Base-by-base conservation (phyloP, 495 filamentous ascomycete genomes). In the Aspergillus saccharolyticus region DNA sequence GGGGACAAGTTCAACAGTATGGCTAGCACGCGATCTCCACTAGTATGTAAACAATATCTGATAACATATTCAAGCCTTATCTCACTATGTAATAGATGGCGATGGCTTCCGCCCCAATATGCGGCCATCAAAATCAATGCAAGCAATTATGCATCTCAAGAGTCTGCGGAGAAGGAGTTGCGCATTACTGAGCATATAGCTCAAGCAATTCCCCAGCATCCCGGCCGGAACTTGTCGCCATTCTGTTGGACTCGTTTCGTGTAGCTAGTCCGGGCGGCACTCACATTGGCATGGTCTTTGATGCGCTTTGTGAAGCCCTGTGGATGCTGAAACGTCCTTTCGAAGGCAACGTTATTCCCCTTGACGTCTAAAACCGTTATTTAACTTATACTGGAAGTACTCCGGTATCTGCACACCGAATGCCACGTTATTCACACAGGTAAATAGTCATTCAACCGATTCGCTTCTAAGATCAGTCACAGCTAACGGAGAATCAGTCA, bases 1-100 rank as follows among this genome's bases (percentile, higher is more conserved):
- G 63, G 78, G 77, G 2, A 61, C 65, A 6, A 62, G 49, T 30
- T 80, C 77, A 9, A 80, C 77, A 1, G 69, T 76, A 16, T 82
- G 73, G 76, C 66, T 79, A n/a, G 69, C 67, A n/a, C 66, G 62
- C n/a, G 71, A 78, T 67, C 65, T 76, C 2, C 48, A 68, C 55
- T 56, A 63, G 65, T 68, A 64, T 53, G 55, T 64, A 14, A 53
- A 50, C n/a, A 55, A 49, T 48, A 44, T 42, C 57, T 52, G 25
- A 62, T 64, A 19, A 50, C 46, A 49, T 28, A 21, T 54, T 46
- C 30, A 44, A 51, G 48, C 44, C 43, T 39, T 48, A 21, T 54
- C 53, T 56, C 22, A 52, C 44, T 54, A 55, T 60, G 19, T 42
- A 42, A 50, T 54, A 71, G 68, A 54, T 64, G 60, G 62, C 53